phyloP scores from a whole-genome alignment of 495 filamentous ascomycete genomes.

The Penicillium coprophilum region DNA sequence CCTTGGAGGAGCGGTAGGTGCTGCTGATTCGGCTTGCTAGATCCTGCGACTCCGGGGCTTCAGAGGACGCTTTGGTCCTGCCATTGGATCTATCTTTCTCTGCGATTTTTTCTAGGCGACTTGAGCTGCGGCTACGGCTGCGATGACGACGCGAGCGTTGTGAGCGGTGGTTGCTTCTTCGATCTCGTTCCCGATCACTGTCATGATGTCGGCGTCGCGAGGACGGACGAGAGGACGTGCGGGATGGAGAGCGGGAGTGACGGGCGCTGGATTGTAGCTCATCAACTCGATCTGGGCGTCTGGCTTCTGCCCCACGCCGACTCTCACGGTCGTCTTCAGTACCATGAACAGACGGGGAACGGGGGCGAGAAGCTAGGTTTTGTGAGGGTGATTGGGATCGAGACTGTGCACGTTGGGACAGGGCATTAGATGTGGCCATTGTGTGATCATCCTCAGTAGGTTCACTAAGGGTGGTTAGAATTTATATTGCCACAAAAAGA shows the following conservation, averaged over 20 bases:
- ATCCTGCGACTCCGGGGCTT: constrained; percentile 15
- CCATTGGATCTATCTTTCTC: constrained; percentile 23
- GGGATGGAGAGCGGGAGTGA: constrained; percentile 53
- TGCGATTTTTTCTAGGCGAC: constrained; percentile 20
- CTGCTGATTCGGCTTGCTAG: constrained; percentile 30
- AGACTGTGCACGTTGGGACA: constrained; percentile 39
- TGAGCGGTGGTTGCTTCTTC: constrained; percentile 40
- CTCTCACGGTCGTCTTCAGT: constrained; percentile 50
- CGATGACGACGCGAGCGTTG: constrained; percentile 51
- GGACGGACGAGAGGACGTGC: constrained; percentile 50
- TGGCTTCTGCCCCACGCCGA: constrained; percentile 43
- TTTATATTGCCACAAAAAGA: background rate
- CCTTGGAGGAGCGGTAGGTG: constrained; percentile 35
- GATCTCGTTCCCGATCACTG: constrained; percentile 37
- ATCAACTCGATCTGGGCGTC: constrained; percentile 6
- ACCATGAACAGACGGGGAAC: constrained; percentile 50
- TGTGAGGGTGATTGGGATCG: constrained; percentile 51
- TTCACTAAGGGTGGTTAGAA: constrained; percentile 1
- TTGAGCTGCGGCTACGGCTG: constrained; percentile 37
- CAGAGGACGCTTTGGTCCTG: constrained; percentile 20
- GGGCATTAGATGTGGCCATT: constrained; percentile 28
- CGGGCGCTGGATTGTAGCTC: constrained; percentile 18
- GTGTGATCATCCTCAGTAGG: background rate
- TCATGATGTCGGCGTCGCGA: constrained; percentile 53
- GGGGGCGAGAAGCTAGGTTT: constrained; percentile 55